Evolutionary conservation across 805 yeast genomes (phyloP), one percentile per base, ranked within the genome.

Genomic region (Suhomyces emberorum): DNA sequence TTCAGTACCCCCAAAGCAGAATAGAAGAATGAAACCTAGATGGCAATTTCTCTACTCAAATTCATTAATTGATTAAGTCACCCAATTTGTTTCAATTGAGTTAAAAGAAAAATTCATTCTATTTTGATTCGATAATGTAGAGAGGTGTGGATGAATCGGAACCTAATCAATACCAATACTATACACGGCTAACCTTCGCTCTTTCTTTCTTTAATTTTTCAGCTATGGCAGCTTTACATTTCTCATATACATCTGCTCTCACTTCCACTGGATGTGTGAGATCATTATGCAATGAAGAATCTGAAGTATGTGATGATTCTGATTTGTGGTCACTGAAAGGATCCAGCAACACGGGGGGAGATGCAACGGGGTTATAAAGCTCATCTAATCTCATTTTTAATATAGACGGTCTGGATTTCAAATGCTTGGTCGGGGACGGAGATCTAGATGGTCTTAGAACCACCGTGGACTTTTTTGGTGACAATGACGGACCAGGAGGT

Each of bases 201-300:
- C 27, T 37, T 42, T 39, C 64, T 21, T 34, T 29, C 19, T 39
- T 41, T 11, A 61, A 39, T 38, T 52, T 52, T 12, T 53, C 57
- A 16, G 39, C 30, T 4, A 61, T 52, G 2, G 63, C 63, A 3
- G 11, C n/a, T 36, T 47, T 48, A 42, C 65, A 61, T 41, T 59
- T 60, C 12, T 54, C 56, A 43, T 54, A 57, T 10, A 56, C 22
- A 9, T 57, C 61, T 15, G 39, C 25, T 19, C 41, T 32, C 12
- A 41, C 12, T 17, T 42, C 45, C 7, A 23, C 19, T 14, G 5
- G 18, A 6, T 19, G 5, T n/a, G 21, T 16, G 11, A 8, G 4
- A 5, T 32, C 34, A 7, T 26, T 14, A 14, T 26, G 29, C 5
- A 11, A 6, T 9, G 23, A 28, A 17, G 36, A 28, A 8, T 28